phyloP scores from a whole-genome alignment of 768 basidiomycete species.

The Leccinum uliginosum region DNA sequence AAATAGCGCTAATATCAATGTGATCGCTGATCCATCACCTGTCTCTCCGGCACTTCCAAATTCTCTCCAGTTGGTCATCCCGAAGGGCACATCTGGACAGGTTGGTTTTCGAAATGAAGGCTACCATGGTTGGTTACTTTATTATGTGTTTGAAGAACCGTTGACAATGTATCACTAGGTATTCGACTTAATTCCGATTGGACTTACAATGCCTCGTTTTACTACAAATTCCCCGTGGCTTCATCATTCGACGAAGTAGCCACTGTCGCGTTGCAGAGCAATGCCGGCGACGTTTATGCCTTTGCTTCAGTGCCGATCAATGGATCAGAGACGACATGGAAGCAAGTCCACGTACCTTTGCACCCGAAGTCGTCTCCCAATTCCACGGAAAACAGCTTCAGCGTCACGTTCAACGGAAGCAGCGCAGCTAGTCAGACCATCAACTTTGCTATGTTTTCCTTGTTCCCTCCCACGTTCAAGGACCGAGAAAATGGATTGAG shows the following conservation, averaged over 20 bases:
- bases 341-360: slow-evolving; percentile 40
- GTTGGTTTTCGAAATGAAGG: slow-evolving; percentile 58
- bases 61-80: slow-evolving; percentile 48
- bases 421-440: slow-evolving; percentile 40
- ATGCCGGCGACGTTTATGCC: slow-evolving; percentile 42
- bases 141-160: neutral
- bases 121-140: slow-evolving; percentile 43
- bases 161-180: slow-evolving; percentile 30
- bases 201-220: slow-evolving; percentile 59
- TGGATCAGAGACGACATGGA: slow-evolving; percentile 48
- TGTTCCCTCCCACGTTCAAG: slow-evolving; percentile 70
- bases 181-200: slow-evolving; percentile 50
- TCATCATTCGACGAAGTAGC: slow-evolving; percentile 38
- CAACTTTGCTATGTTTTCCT: slow-evolving; percentile 55
- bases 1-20: slow-evolving; percentile 40
- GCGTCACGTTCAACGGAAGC: slow-evolving; percentile 45
- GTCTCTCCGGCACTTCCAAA: slow-evolving; percentile 61
- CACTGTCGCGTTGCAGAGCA: slow-evolving; percentile 43
- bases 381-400: slow-evolving; percentile 48
- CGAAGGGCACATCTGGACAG: slow-evolving; percentile 34
- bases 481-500: slow-evolving; percentile 56
- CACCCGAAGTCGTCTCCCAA: slow-evolving; percentile 38
- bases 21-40: slow-evolving; percentile 47
- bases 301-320: slow-evolving; percentile 35
- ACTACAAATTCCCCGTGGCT: slow-evolving; percentile 47